Evolutionary conservation across 768 basidiomycete genomes (phyloP), one percentile per base, ranked within the genome.

Genomic region (Suillus cothurnatus): DNA sequence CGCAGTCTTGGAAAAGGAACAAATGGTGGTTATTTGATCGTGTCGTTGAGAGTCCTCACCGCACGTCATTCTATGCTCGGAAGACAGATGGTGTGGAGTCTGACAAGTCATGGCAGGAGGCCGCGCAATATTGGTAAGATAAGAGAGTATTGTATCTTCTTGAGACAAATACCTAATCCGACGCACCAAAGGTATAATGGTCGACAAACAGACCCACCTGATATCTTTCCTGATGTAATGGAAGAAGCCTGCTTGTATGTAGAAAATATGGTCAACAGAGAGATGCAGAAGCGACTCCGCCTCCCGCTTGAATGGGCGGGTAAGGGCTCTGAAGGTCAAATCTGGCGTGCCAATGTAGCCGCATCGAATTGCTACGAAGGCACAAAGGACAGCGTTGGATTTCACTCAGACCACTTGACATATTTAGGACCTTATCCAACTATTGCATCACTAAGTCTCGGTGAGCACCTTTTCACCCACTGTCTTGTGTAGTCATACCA

Each of bases 11-110:
- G 93, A 78, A 84, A 67, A 80, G 86, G 59, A 92, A 91, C 66
- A 91, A 88, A 69, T 94, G 93, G 93, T 94, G 89, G 88, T 81
- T 94, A 23, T 89, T 92, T 74, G 92, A 94, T 71, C 82, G 88
- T 26, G 66, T 94, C 17, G 93, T 94, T 2, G 91, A 94, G 76
- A 92, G 91, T 69, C 92, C 93, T 4, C 93, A 94, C 77, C 81
- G 86, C n/a, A 91, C 93, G 1, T 85, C 89, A 1, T 93, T 94
- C 76, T 94, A 85, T 76, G 86, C 85, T 6, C 78, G 92, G 58
- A 81, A 80, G 68, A 81, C 78, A 34, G 78, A 83, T 63, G 81
- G 82, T 5, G 66, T 80, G 12, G 79, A 80, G 32, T 74, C 78
- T 19, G 77, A 86, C 59, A 79, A 83, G 45, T 76, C 79, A 11